These are phyloP conservation scores for Capsella bursapastoris DNA, from an alignment of 345 rosid species.

Conservation along the genomic window DNA sequence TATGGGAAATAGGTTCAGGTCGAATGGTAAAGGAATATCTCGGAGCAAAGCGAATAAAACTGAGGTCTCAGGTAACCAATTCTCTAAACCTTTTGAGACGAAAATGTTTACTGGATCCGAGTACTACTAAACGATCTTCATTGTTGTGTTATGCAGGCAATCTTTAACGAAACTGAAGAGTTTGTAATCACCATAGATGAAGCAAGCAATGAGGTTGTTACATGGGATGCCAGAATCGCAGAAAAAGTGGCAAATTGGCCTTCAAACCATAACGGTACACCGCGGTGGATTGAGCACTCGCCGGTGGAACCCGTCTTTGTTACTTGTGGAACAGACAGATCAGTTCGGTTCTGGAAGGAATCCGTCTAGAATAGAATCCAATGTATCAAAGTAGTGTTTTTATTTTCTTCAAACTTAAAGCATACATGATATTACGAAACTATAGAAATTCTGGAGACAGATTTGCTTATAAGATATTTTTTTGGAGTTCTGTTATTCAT, in stretches of 20 bases:
- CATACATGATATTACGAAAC: background rate
- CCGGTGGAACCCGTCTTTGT: conserved; percentile 58
- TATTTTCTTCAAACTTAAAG: background rate
- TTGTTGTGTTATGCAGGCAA: conserved; percentile 57
- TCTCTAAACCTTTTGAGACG: background rate
- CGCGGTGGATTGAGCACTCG: conserved; percentile 85
- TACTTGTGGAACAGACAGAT: conserved; percentile 43
- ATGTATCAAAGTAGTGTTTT: conserved; percentile 24
- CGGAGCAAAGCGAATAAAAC: conserved; percentile 67
- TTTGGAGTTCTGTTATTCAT: conserved; percentile 15
- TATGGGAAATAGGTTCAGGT: conserved; percentile 85
- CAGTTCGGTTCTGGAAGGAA: conserved; percentile 45
- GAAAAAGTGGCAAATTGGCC: conserved; percentile 81
- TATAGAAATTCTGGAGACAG: background rate
- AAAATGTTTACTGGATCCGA: conserved; percentile 21
- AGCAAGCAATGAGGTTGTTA: conserved; percentile 58
- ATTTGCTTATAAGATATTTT: conserved; percentile 6
- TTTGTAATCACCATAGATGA: conserved; percentile 62
- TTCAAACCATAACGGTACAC: conserved; percentile 72
- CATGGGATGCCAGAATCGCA: conserved; percentile 81
- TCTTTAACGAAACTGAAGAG: conserved; percentile 80
- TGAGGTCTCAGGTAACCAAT: conserved; percentile 68
- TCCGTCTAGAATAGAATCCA: conserved; percentile 19
- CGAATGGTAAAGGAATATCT: conserved; percentile 75
- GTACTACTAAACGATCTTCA: background rate